A percentile compares a stretch with the other conserved stretches of the same genome.
Conservation (phyloP, 2,329 filamentous ascomycete genomes). For the Talaromyces funiculosus region DNA sequence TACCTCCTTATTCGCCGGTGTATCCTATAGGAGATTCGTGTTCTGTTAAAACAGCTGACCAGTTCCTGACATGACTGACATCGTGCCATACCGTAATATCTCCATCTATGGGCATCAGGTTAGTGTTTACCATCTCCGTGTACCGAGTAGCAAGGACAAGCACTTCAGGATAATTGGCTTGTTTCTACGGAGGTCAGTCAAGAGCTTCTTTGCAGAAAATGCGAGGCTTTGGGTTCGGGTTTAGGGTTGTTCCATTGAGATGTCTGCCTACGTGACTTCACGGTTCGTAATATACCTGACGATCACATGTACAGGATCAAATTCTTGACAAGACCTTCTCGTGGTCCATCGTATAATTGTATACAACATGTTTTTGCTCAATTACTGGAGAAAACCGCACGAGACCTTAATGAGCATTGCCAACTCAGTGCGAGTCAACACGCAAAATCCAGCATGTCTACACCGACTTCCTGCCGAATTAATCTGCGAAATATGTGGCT, state of each 20-base stretch:
- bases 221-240: not conserved
- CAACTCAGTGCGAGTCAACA: not conserved
- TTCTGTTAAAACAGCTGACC: not conserved
- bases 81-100: no score
- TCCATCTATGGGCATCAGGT: no score
- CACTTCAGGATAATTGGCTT: not conserved
- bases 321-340: no score
- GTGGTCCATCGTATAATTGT: not conserved
- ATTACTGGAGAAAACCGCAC: not conserved
- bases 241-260: not conserved
- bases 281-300: not conserved
- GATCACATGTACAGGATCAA: no score
- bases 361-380: not conserved
- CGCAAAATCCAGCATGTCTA: constrained; percentile 3
- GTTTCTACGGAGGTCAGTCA: not conserved
- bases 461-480: constrained; percentile 3
- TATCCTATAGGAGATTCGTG: no score
- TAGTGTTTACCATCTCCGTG: no score
- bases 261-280: not conserved
- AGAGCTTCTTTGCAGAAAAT: not conserved
- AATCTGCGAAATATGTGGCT: constrained; percentile 1
- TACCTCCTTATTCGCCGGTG: not conserved
- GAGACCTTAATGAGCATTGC: constrained; percentile 1
- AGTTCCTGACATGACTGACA: no score
- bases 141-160: not conserved